phyloP scores from a whole-genome alignment of 2,329 filamentous ascomycete genomes.

The Pseudogymnoascus sp. region DNA sequence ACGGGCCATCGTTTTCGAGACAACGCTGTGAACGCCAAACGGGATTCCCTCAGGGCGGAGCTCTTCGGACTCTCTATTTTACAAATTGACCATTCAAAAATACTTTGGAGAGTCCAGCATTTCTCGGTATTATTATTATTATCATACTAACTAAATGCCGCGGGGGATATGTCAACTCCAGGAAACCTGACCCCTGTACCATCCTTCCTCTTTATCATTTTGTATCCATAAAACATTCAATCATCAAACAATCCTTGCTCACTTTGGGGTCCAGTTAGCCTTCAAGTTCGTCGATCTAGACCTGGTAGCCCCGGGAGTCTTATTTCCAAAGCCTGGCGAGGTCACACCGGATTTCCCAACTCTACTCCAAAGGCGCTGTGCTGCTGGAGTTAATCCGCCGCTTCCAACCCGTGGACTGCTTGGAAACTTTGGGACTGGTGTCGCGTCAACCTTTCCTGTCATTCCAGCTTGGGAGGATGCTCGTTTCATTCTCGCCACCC shows the following conservation, averaged over 20 bases:
- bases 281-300: slow-evolving; percentile 22
- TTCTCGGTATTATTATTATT: slow-evolving; percentile 2
- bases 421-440: slow-evolving; percentile 62
- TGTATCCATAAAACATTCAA: slow-evolving; percentile 1
- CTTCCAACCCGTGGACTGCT: slow-evolving; percentile 52
- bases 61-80: not conserved
- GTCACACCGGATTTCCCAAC: slow-evolving; percentile 39
- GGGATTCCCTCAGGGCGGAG: not conserved
- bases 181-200: not conserved
- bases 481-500: slow-evolving; percentile 65
- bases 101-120: not conserved
- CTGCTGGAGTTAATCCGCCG: slow-evolving; percentile 63
- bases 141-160: not conserved
- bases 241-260: slow-evolving; percentile 9
- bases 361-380: slow-evolving; percentile 58
- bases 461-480: slow-evolving; percentile 51
- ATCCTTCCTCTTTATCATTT: not conserved
- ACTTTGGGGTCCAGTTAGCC: slow-evolving; percentile 23
- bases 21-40: too few relatives aligned
- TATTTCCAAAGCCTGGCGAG: slow-evolving; percentile 22
- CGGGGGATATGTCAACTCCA: not conserved
- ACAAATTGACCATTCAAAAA: not conserved
- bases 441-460: slow-evolving; percentile 50
- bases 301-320: slow-evolving; percentile 22
- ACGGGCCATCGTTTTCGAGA: not conserved